Evolutionary conservation across 805 yeast species (phyloP), one percentile per base, ranked within the genome.

Genomic region (Saccharomycopsis selenospora): DNA sequence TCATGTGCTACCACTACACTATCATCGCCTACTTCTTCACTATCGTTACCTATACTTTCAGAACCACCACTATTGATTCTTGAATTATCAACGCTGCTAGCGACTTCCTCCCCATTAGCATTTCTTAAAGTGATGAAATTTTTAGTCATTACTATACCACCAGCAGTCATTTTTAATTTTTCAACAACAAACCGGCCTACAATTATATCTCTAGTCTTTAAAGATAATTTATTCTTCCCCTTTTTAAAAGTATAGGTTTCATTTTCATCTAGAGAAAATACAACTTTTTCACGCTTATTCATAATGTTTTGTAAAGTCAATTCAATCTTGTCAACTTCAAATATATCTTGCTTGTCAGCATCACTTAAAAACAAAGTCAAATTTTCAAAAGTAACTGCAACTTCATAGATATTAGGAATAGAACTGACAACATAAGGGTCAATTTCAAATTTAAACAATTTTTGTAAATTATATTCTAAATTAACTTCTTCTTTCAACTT

Each of bases 401-500:
- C 50, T 33, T 53, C 64, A 46, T 76, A 70, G 4, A 52, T 56
- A 55, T 76, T 76, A 23, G 48, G 62, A 3, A 57, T 56, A 11
- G 56, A 61, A 20, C 68, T 66, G 3, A 60, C 55, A 10, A 79
- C 59, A 45, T 59, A 65, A 0, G 77, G 75, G 3, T 53, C 49
- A 2, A 77, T 52, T 0, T 57, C 47, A 4, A 69, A 56, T 1
- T 56, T 53, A 48, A 77, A 72, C 43, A 76, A 57, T 1, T 61
- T 59, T 3, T 63, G 62, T 5, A 74, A 53, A 0, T 69, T 63
- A 30, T 54, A 56, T 52, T 57, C 47, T 23, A 57, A 18, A 45
- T 57, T 26, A n/a, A 45, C 43, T 43, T 51, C 29, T 10, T 54
- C 48, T 11, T 55, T 59, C 18, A 60, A 57, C 10, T 43, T 45